Base-by-base conservation (phyloP, 805 yeast genomes). In the Saturnispora ahearnii region DNA sequence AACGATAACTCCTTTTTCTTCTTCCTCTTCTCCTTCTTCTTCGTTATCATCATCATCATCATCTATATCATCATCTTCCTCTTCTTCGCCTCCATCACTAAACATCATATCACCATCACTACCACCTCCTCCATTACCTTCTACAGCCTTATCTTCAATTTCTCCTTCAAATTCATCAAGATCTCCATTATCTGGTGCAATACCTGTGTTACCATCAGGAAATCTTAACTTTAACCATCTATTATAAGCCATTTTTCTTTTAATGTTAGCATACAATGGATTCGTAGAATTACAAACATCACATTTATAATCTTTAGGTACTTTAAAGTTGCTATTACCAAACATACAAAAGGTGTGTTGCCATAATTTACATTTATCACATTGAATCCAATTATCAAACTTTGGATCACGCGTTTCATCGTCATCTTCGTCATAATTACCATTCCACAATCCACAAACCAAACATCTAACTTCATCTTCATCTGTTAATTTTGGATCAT, bases 281-380 rank as follows among this genome's bases (percentile, higher is more conserved):
- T 60, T 60, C 1, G 55, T 45, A 0, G 77, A 74, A 54, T 68
- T 72, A 62, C 89, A 83, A 24, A 72, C 64, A 57, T 76, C 73
- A 65, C 90, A 83, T 21, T 56, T 55, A 59, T 83, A 82, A 11
- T 59, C 54, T 10, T 73, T 66, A 3, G 85, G 84, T 1, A 74
- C 61, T 30, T 59, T 60, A 31, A 61, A 65, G 21, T 56, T 30
- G 22, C 67, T 63, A 8, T 67, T 61, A 42, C 73, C 79, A 26
- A 82, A 73, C 76, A 82, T 71, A 62, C 90, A 84, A 49, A 60
- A 66, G 31, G 77, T 74, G 59, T 84, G 90, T 60, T 84, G 89
- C 89, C 89, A 84, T 2, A 87, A 76, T 42, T 72, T 63, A 60
- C 90, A 84, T 7, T 64, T 56, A 28, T 80, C 87, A 64, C 90